Evolutionary conservation across 2,329 filamentous ascomycete species (phyloP), one percentile per base, ranked within the genome.

Genomic region (Scorias spongiosa): DNA sequence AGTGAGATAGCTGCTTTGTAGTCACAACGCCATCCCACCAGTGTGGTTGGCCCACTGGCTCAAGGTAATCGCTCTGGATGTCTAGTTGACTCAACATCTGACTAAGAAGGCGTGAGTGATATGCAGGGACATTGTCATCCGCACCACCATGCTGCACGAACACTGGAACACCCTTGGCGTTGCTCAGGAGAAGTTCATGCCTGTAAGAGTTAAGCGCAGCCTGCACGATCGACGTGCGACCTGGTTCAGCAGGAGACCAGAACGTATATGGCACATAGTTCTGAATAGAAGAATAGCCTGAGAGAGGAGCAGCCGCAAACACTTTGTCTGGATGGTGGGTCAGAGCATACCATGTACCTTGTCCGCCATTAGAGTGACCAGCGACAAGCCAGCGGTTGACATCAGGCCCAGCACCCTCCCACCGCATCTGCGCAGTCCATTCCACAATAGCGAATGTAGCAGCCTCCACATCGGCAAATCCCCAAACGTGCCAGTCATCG

Each of bases 401-500:
- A 42, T 71, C 61, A 10, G 71, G 62, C 10, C 57, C 62, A 2
- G 65, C 63, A 0, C 72, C 71, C 40, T 55, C 49, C 75, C 75
- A 78, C 2, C 51, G 54, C 28, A 65, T 58, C 9, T 56, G 49
- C 15, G 62, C 44, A n/a, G 72, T 71, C 74, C 74, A 78, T 15
- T 57, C 45, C 12, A 64, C 58, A 37, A 77, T 68, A 29, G 67
- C 64, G 5, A 54, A 51, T 5, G 76, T 55, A 2, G 72, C 71
- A 49, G 70, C 70, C 57, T 75, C 65, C 26, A 73, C 64, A 55
- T 78, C 75, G 15, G 68, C 62, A 49, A 71, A 69, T 0, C 74
- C 74, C 72, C 73, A 78, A 5, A 62, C 67, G 53, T 77, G 75
- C 75, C 75, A 78, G 51, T 78, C 75, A 55, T 78, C 74, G 18